Conservation (phyloP, 176 grass and related monocot genomes). For the Eragrostis curvula region DNA sequence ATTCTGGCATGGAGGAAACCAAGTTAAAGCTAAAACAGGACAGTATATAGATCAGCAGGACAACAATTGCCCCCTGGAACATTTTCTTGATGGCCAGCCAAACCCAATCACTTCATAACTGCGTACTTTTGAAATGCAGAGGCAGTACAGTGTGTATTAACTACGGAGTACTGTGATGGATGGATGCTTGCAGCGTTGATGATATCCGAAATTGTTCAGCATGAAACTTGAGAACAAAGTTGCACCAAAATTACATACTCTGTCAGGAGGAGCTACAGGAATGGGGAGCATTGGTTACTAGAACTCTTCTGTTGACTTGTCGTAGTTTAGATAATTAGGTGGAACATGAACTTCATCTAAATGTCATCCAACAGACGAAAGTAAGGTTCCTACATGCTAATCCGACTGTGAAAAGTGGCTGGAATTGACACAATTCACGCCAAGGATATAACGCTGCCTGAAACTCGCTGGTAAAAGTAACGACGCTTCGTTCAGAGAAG, state of each 20-base stretch:
- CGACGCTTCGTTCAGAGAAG: background rate
- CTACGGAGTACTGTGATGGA: background rate
- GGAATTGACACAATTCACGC: background rate
- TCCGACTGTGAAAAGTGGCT: background rate
- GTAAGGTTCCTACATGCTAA: no score
- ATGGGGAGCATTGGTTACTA: background rate
- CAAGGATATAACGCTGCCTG: background rate
- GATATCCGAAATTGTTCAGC: background rate
- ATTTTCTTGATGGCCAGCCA: background rate
- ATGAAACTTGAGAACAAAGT: background rate
- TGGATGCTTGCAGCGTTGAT: background rate
- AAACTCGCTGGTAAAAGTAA: background rate
- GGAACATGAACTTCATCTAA: slow-evolving; percentile 8
- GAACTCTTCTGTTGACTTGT: background rate
- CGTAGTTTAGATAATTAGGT: background rate
- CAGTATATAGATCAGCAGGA: background rate
- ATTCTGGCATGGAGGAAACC: background rate
- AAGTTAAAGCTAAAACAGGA: background rate
- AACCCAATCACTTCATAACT: background rate
- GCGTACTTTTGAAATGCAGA: background rate
- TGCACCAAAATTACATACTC: background rate
- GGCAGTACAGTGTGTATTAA: background rate
- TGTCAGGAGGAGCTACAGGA: background rate
- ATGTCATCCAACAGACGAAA: background rate
- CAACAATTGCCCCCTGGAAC: background rate